Conservation (phyloP, 352 stramenopile species). For the Phytophthora nicotianae region DNA sequence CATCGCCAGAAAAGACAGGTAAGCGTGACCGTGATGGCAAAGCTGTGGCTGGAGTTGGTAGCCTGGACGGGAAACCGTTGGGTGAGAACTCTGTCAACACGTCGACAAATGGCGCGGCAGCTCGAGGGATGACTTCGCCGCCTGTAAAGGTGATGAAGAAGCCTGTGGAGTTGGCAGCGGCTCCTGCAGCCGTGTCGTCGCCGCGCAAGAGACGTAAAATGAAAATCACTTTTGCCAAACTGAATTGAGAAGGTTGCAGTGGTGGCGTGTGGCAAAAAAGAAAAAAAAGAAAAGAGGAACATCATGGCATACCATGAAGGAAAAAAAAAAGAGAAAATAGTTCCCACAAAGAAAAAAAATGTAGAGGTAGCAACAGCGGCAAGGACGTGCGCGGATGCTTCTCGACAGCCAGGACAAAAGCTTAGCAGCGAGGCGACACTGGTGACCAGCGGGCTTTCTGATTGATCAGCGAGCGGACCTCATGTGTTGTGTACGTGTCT, state of each 20-base stretch:
- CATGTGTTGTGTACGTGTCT: constrained; percentile 25
- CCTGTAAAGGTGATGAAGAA: constrained; percentile 55
- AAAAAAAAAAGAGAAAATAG: constrained; percentile 42
- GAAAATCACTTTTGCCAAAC: constrained; percentile 92
- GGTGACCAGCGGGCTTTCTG: constrained; percentile 26
- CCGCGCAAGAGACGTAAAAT: constrained; percentile 91
- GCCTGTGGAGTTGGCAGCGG: constrained; percentile 38
- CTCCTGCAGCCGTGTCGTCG: constrained; percentile 57
- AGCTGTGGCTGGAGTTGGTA: constrained; percentile 18
- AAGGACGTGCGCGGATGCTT: constrained; percentile 23
- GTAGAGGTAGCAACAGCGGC: constrained; percentile 34
- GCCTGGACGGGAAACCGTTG: constrained; percentile 33
- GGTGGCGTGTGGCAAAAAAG: constrained; percentile 46
- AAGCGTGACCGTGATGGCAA: constrained; percentile 50
- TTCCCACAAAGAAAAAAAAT: constrained; percentile 40
- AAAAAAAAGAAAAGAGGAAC: constrained; percentile 42
- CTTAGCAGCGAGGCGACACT: constrained; percentile 7
- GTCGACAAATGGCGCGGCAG: constrained; percentile 32
- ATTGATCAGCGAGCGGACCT: constrained; percentile 14
- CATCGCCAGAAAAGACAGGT: constrained; percentile 36
- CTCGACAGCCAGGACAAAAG: constrained; percentile 25
- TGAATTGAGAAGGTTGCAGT: constrained; percentile 70
- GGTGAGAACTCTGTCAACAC: constrained; percentile 29
- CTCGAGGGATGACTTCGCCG: constrained; percentile 35
- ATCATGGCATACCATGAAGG: constrained; percentile 29